Percentiles rank a stretch among this genome's conserved stretches.
Conservation (phyloP, 805 yeast species). For the Wickerhamiella galacta region DNA sequence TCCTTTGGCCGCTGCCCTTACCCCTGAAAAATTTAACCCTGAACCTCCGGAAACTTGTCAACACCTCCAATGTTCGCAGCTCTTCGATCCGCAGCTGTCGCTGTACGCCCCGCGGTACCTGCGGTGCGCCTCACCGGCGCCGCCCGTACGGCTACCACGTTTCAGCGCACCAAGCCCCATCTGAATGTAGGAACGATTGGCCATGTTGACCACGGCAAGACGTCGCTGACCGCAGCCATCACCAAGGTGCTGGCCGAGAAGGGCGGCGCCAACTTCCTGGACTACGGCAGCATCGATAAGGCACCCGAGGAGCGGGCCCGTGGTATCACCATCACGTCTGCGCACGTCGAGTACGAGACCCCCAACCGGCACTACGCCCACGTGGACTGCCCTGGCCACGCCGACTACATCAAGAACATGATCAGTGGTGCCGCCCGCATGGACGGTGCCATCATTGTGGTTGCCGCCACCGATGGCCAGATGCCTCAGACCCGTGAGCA, state of each 20-base stretch:
- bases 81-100: no score
- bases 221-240: conserved; percentile 96
- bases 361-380: conserved; percentile 91
- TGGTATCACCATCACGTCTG: conserved; percentile 96
- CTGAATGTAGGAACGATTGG: conserved; percentile 95
- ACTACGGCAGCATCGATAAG: conserved; percentile 83
- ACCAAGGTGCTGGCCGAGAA: conserved; percentile 77
- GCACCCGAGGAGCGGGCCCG: conserved; percentile 99
- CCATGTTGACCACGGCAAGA: conserved; percentile 90
- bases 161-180: conserved; percentile 92
- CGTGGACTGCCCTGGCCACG: conserved; percentile 98
- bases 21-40: no score
- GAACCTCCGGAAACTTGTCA: no score
- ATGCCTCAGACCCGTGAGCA: conserved; percentile 99
- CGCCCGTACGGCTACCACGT: conserved; percentile 42
- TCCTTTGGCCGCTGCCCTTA: no score
- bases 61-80: no score
- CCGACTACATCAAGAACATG: conserved; percentile 97
- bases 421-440: conserved; percentile 99
- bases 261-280: conserved; percentile 90
- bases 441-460: conserved; percentile 99
- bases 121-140: conserved; percentile 3
- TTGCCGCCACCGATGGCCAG: conserved; percentile 98
- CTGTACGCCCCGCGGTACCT: no score
- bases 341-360: conserved; percentile 95